Evolutionary conservation across 2,329 filamentous ascomycete species (phyloP).

Genomic region (Bipolaris gigantea): DNA sequence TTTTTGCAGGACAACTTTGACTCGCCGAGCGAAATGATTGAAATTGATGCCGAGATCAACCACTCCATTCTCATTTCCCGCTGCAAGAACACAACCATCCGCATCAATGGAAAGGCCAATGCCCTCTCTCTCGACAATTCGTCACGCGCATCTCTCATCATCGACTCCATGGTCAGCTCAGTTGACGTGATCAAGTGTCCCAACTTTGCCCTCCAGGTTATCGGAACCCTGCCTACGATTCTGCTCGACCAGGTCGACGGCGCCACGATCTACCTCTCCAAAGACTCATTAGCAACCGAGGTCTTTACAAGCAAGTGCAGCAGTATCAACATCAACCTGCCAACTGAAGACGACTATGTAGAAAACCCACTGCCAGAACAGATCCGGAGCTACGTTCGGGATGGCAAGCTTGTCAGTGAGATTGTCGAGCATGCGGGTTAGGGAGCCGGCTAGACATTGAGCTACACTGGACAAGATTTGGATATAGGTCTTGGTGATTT

Average conservation of each 20-base stretch:
- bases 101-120: constrained; percentile 91
- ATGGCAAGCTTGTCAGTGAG: constrained; percentile 81
- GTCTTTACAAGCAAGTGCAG: constrained; percentile 88
- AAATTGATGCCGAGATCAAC: constrained; percentile 77
- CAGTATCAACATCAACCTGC: constrained; percentile 83
- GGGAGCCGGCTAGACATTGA: background rate
- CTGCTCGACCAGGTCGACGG: constrained; percentile 92
- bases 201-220: constrained; percentile 91
- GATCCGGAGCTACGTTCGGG: constrained; percentile 77
- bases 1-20: constrained; percentile 78
- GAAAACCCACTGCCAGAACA: constrained; percentile 89
- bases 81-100: constrained; percentile 87
- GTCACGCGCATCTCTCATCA: constrained; percentile 76
- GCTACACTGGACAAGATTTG: background rate
- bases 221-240: constrained; percentile 82
- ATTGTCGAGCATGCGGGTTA: constrained; percentile 93
- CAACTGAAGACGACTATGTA: constrained; percentile 75
- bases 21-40: constrained; percentile 69
- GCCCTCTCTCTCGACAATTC: constrained; percentile 96
- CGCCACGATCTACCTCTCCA: constrained; percentile 82
- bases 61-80: constrained; percentile 91
- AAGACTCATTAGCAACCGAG: constrained; percentile 75
- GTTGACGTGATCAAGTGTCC: constrained; percentile 94
- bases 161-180: constrained; percentile 86
- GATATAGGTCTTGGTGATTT: background rate